Base-by-base conservation (phyloP, 257 asterid species). In the Nicotiana sylvestris region DNA sequence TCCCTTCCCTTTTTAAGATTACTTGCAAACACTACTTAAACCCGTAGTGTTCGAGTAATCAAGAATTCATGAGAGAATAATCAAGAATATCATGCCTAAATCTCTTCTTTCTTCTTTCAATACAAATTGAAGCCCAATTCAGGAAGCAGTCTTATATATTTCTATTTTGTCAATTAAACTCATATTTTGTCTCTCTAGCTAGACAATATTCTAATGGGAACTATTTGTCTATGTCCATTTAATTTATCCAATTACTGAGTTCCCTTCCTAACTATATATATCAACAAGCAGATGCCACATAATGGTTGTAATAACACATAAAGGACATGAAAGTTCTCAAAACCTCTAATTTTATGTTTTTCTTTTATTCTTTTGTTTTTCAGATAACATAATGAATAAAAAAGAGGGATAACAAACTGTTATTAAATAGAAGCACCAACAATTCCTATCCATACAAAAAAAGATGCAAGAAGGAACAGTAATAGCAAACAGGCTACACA, bases 301-400 rank as follows among this genome's bases (percentile, higher is more conserved):
- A 69, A 37, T 18, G 77, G 43, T 39, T 29, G 0, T 43, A 70
- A 39, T 39, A 39, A 70, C 78, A 70, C 57, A 69, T 21, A 21
- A 72, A 72, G 37, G 61, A 46, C 79, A 72, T 25, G 79, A 72
- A 21, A 72, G 79, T 46, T 72, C 21, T 72, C 61, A 46, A 43
- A 43, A 43, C 49, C 49, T 43, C 49, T 43, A 39, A 39, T 39
- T 11, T 51, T 51, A 9, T 53, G 17, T 53, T 53, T 53, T 12
- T 53, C 17, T 53, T 53, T 53, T 4, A 3, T 53, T 11, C 57
- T 12, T 53, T 53, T 12, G 17, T 10, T 10, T 53, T 53, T 53
- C 2, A 12, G 57, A 53, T 53, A 53, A 43, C 18, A 13, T 3
- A 53, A 53, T 3, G 57, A 53, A 53, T 12, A 53, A 53, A 53